Percentiles rank a stretch among this genome's conserved stretches.
phyloP scores from a whole-genome alignment of 1,139 yeast genomes.

The Kurtzmaniella quercitrusa region DNA sequence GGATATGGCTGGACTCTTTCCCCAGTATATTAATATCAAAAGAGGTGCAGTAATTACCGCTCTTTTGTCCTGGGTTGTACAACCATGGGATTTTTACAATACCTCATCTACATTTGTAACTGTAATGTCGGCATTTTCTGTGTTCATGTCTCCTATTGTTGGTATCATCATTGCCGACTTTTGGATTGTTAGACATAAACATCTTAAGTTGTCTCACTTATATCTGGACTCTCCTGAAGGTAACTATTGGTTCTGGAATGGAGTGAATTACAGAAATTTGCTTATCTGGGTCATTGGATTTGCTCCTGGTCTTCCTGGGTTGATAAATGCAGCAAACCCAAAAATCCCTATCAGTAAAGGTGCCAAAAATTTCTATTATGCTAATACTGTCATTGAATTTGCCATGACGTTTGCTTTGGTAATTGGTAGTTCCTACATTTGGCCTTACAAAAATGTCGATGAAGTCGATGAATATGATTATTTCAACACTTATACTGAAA shows the following conservation, averaged over 20 bases:
- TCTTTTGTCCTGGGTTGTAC: conserved; percentile 36
- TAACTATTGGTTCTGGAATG: conserved; percentile 9
- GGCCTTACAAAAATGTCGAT: conserved; percentile 9
- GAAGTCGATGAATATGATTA: conserved; percentile 13
- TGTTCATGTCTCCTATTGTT: conserved; percentile 28
- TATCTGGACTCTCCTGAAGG: conserved; percentile 6
- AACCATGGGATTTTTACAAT: conserved; percentile 48
- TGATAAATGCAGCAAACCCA: conserved; percentile 22
- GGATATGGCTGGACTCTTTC: conserved; percentile 46
- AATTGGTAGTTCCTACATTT: conserved; percentile 4
- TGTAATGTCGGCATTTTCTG: conserved; percentile 31
- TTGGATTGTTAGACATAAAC: conserved; percentile 28
- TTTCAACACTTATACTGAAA: conserved; percentile 16
- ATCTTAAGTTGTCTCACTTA: conserved; percentile 16
- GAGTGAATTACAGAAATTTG: conserved; percentile 6
- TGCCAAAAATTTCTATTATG: conserved; percentile 9
- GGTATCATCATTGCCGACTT: conserved; percentile 39
- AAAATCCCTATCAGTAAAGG: conserved; percentile 6
- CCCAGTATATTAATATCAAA: conserved; percentile 46
- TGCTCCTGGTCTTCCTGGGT: conserved; percentile 10
- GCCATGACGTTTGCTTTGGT: conserved; percentile 8
- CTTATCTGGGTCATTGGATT: conserved; percentile 6
- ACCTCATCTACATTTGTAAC: conserved; percentile 34
- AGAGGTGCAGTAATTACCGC: conserved; percentile 47
- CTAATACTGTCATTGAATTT: conserved; percentile 10